Evolutionary conservation across 2,329 filamentous ascomycete genomes (phyloP).

Genomic region (Aspergillus chevalieri): DNA sequence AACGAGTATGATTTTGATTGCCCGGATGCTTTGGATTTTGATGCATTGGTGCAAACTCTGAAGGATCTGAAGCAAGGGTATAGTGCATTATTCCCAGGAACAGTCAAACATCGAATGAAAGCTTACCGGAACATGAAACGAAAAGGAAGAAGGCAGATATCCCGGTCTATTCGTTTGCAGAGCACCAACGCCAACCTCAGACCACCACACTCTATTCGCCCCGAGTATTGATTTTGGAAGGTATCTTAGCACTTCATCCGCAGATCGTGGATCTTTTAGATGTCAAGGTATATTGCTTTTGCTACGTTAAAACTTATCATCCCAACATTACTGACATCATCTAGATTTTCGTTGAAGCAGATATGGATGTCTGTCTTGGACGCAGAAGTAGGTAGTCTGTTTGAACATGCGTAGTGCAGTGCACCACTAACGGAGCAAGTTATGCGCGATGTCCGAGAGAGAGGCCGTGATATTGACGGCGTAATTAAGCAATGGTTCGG

Average conservation of each 20-base stretch:
- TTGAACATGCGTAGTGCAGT: neutral
- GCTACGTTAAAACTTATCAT: neutral
- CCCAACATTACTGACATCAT: neutral
- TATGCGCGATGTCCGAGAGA: constrained; percentile 78
- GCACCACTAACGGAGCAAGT: constrained; percentile 48
- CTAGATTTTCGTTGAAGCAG: constrained; percentile 90
- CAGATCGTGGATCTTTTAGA: constrained; percentile 81
- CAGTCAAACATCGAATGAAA: neutral
- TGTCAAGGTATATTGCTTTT: constrained; percentile 61
- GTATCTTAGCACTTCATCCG: constrained; percentile 85
- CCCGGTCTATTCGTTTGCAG: constrained; percentile 89
- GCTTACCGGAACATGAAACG: neutral
- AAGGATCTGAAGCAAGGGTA: constrained; percentile 88
- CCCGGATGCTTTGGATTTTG: constrained; percentile 91
- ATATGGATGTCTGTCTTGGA: constrained; percentile 87
- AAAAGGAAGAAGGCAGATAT: constrained; percentile 62
- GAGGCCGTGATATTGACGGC: constrained; percentile 85
- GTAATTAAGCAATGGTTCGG: constrained; percentile 97
- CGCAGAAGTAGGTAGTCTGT: constrained; percentile 61
- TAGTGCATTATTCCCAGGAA: constrained; percentile 3
- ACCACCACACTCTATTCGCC: constrained; percentile 93
- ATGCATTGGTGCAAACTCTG: constrained; percentile 72
- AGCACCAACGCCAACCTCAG: constrained; percentile 72
- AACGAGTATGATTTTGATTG: constrained; percentile 97
- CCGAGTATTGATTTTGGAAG: constrained; percentile 90